Conservation (phyloP, 78 protist genomes). For the Dictyostelium discoideum region dicty_2.7 NC_007090.3:727001-727500, state of each 20-base stretch:
- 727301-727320: conserved; percentile 45
- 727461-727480: background rate
- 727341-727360: conserved; percentile 51
- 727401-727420: background rate
- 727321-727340: conserved; percentile 42
- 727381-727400: conserved; percentile 17
- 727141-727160: conserved; percentile 34
- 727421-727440: background rate
- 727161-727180: conserved; percentile 26
- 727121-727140: conserved; percentile 17
- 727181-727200: conserved; percentile 57
- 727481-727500: conserved; percentile 63
- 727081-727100: background rate
- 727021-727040: too few relatives aligned
- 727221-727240: conserved; percentile 80
- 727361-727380: conserved; percentile 59
- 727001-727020: too few relatives aligned
- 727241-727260: conserved; percentile 71
- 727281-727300: conserved; percentile 34
- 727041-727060: too few relatives aligned
- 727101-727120: background rate
- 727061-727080: too few relatives aligned
- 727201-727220: conserved; percentile 81
- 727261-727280: conserved; percentile 56
- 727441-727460: background rate